Percentiles rank a stretch among this genome's conserved stretches.
These are phyloP conservation scores for Boletellus ananiceps DNA, from an alignment of 768 basidiomycete genomes.

Conservation along the genomic window DNA sequence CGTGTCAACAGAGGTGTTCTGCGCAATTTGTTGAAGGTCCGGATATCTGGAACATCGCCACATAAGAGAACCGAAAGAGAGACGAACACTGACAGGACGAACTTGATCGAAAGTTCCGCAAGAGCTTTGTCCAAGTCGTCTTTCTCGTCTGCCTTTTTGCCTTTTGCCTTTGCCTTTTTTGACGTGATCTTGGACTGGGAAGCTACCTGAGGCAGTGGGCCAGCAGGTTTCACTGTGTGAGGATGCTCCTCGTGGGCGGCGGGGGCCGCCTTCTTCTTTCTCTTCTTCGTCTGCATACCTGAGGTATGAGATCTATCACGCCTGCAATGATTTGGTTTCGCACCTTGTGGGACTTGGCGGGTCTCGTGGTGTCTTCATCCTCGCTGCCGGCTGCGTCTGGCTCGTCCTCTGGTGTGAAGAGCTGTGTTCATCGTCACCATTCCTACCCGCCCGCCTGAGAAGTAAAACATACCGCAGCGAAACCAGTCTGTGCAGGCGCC, in stretches of 20 bases:
- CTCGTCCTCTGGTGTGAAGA: constrained; percentile 36
- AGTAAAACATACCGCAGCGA: constrained; percentile 41
- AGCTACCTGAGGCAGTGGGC: neutral
- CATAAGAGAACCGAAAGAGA: neutral
- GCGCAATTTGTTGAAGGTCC: constrained; percentile 39
- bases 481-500: constrained; percentile 28
- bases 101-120: constrained; percentile 81
- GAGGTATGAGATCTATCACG: neutral
- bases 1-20: constrained; percentile 24
- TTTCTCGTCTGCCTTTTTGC: constrained; percentile 52
- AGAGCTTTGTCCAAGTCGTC: constrained; percentile 85
- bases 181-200: constrained; percentile 41
- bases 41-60: constrained; percentile 40
- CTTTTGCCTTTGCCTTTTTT: constrained; percentile 64
- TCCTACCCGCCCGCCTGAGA: constrained; percentile 2
- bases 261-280: constrained; percentile 32
- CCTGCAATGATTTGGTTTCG: neutral
- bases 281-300: constrained; percentile 35
- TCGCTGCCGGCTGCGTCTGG: constrained; percentile 16
- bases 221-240: constrained; percentile 5
- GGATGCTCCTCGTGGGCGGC: neutral
- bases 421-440: constrained; percentile 32
- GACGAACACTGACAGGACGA: constrained; percentile 13
- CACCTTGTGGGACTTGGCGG: constrained; percentile 24
- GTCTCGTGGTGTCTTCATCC: constrained; percentile 18